Evolutionary conservation across 768 basidiomycete species (phyloP), one percentile per base, ranked within the genome.

Genomic region (Tricholoma saponaceum): DNA sequence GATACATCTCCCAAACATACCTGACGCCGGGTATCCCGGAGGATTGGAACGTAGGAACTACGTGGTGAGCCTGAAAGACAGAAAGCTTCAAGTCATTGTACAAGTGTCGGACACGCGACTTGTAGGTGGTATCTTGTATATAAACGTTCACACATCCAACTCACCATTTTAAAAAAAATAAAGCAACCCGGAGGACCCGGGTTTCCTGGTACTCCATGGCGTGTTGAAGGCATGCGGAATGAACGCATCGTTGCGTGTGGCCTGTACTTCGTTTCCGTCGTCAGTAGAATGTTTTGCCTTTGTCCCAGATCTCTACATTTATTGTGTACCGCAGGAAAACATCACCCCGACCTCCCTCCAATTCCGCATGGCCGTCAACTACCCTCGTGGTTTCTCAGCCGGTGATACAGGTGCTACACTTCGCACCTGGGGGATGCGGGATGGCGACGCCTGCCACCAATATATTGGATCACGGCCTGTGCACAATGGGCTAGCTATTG

Each of bases 311-410:
- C 4, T 35, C 18, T 30, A 23, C 32, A 14, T 10, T 20, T 35
- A 51, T 44, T 10, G 1, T 3, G n/a, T 12, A 28, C 5, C 1
- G 25, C 53, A 83, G 81, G 74, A 79, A 61, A 83, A 83, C 58
- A 67, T 82, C 16, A 64, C 67, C 0, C 62, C 67, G 1, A 70
- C 65, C 23, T 62, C 67, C 41, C 54, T 80, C 12, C 63, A 74
- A 39, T 82, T 83, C 62, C 76, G 82, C 23, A 81, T 82, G 79
- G 79, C 82, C 2, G 77, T 81, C 1, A 73, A 77, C 3, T 75
- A 73, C 54, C 82, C 82, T 22, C 67, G 72, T 5, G 71, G 74
- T 0, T 80, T 77, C 62, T 57, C 66, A 26, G 70, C 76, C 22
- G 79, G 79, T 14, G 80, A 82, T 60, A 69, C 65, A 33, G 81